These are phyloP conservation scores for Sclerospora graminicola DNA, from an alignment of 352 stramenopile genomes.

Conservation along the genomic window DNA sequence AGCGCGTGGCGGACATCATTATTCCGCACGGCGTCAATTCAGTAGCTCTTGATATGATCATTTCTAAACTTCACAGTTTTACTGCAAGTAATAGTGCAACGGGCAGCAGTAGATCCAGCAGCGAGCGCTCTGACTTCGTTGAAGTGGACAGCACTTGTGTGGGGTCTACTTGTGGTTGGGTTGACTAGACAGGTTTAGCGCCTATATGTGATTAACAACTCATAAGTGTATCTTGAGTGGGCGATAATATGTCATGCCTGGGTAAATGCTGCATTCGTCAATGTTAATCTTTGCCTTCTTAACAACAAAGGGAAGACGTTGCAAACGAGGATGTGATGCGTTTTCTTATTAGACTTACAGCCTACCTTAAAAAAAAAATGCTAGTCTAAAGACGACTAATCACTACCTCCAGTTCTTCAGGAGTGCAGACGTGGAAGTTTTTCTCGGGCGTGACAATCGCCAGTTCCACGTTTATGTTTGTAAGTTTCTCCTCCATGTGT, in stretches of 20 bases:
- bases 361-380: conserved; percentile 3
- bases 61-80: conserved; percentile 83
- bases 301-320: too few species aligned
- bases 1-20: conserved; percentile 92
- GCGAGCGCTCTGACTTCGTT: conserved; percentile 39
- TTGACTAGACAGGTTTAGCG: too few species aligned
- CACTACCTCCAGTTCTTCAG: conserved; percentile 89
- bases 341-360: neutral
- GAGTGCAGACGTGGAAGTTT: conserved; percentile 93
- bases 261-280: too few species aligned
- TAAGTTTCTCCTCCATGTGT: conserved; percentile 99
- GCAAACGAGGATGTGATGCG: too few species aligned
- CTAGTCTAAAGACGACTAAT: conserved; percentile 73
- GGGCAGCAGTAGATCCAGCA: conserved; percentile 30
- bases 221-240: too few species aligned
- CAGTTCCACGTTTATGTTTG: conserved; percentile 96
- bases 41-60: conserved; percentile 91
- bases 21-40: conserved; percentile 91
- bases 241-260: too few species aligned
- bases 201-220: too few species aligned
- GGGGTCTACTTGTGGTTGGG: too few species aligned
- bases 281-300: too few species aligned
- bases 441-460: conserved; percentile 90
- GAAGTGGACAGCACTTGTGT: too few species aligned
- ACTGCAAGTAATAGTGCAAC: conserved; percentile 26